Evolutionary conservation across 257 asterid genomes (phyloP).

Genomic region (Rauvolfia tetraphylla): DNA sequence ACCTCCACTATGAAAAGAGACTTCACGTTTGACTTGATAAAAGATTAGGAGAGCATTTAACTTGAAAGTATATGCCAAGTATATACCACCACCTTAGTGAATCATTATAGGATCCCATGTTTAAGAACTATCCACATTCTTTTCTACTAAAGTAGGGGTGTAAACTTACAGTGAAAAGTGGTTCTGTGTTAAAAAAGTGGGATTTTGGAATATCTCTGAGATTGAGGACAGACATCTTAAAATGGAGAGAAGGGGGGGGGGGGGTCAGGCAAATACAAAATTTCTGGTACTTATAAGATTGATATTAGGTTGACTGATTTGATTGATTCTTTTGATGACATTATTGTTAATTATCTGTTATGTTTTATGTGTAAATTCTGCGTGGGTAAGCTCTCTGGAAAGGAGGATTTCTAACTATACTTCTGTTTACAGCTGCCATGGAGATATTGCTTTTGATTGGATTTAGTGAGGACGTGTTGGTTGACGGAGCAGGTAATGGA

Average conservation of each 20-base stretch:
- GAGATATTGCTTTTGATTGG: conserved; percentile 62
- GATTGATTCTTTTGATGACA: not conserved
- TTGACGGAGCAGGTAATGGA: conserved; percentile 40
- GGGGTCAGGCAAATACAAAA: not conserved
- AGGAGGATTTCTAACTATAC: not conserved
- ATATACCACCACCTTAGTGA: too few species aligned
- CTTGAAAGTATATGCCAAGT: too few species aligned
- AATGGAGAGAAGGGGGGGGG: too few species aligned
- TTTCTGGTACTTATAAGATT: not conserved
- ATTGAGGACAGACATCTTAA: not conserved
- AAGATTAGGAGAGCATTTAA: too few species aligned
- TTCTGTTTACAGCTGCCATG: conserved; percentile 61
- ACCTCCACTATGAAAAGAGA: too few species aligned
- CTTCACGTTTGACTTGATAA: too few species aligned
- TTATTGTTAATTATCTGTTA: not conserved
- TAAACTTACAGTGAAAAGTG: not conserved
- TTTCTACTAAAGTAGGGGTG: not conserved
- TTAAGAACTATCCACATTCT: not conserved
- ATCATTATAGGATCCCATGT: not conserved
- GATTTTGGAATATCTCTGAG: not conserved
- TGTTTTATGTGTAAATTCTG: not conserved
- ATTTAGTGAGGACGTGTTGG: conserved; percentile 49
- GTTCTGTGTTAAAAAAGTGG: not conserved
- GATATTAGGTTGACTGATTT: not conserved
- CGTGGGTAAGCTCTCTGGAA: not conserved